Conservation (phyloP, 768 basidiomycete species). For the Lactarius vividus region DNA sequence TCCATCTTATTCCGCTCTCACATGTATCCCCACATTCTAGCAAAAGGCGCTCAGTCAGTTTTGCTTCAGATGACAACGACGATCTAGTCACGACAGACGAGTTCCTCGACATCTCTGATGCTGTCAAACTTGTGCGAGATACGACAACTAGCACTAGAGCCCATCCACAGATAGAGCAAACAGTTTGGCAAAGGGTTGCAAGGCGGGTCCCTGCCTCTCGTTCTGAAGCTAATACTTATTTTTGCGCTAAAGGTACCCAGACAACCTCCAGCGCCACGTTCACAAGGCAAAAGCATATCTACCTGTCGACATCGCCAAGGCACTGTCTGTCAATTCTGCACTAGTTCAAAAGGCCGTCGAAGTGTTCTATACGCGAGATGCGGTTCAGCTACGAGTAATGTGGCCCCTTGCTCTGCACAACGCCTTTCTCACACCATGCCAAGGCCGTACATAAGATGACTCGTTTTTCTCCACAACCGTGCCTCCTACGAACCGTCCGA, state of each 20-base stretch:
- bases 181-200: conserved; percentile 67
- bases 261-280: conserved; percentile 56
- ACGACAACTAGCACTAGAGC: conserved; percentile 54
- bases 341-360: conserved; percentile 87
- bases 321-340: conserved; percentile 57
- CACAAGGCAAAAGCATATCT: conserved; percentile 79
- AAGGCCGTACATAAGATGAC: conserved; percentile 88
- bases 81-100: conserved; percentile 41
- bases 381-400: conserved; percentile 76
- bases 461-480: conserved; percentile 76
- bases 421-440: background rate
- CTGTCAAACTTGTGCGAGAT: conserved; percentile 61
- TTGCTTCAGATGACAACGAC: conserved; percentile 52
- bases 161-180: conserved; percentile 55
- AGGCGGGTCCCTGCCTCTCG: conserved; percentile 41
- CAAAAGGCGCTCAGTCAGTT: conserved; percentile 44
- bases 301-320: conserved; percentile 75
- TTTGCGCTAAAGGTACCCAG: conserved; percentile 59
- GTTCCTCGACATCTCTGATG: conserved; percentile 59
- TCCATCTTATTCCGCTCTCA: conserved; percentile 85
- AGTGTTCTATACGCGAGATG: conserved; percentile 94
- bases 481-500: conserved; percentile 57
- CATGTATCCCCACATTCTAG: conserved; percentile 66
- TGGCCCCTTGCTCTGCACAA: background rate
- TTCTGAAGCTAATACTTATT: conserved; percentile 7